phyloP scores from a whole-genome alignment of 2,329 filamentous ascomycete genomes.

The Coniochaeta sp. region DNA sequence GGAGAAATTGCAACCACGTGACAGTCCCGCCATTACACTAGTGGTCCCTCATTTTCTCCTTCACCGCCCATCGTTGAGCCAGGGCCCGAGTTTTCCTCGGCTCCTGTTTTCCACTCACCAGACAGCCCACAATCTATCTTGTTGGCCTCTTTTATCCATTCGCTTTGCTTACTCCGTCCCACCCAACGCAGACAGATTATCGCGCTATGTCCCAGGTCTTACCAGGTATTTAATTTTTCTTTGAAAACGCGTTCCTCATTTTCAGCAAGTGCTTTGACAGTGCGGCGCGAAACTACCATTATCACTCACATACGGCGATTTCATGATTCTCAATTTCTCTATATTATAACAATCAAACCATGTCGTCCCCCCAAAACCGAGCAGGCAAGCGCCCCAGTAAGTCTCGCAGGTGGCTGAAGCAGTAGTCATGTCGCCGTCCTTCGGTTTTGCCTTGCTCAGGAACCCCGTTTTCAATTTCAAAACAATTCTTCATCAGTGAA shows the following conservation, averaged over 20 bases:
- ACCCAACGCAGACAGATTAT: background rate
- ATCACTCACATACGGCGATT: background rate
- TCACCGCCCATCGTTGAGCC: background rate
- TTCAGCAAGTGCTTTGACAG: background rate
- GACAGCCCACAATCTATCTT: background rate
- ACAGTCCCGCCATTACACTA: background rate
- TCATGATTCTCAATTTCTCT: background rate
- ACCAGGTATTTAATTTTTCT: background rate
- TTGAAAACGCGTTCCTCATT: background rate
- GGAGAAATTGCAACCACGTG: background rate
- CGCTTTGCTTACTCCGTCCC: background rate
- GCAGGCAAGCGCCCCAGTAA: slow-evolving; percentile 22
- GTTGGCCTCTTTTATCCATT: background rate
- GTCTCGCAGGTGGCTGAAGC: slow-evolving; percentile 7
- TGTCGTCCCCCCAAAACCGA: slow-evolving; percentile 21
- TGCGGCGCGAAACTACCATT: background rate
- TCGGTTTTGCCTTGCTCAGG: background rate
- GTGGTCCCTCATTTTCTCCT: background rate
- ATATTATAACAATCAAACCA: slow-evolving; percentile 4
- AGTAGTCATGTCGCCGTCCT: background rate
- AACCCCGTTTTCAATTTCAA: background rate
- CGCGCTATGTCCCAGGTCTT: background rate
- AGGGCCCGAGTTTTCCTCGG: background rate
- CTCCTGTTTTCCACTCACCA: background rate
- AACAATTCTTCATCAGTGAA: background rate